phyloP scores from a whole-genome alignment of 495 filamentous ascomycete genomes.

The Penicillium maclennaniae region DNA sequence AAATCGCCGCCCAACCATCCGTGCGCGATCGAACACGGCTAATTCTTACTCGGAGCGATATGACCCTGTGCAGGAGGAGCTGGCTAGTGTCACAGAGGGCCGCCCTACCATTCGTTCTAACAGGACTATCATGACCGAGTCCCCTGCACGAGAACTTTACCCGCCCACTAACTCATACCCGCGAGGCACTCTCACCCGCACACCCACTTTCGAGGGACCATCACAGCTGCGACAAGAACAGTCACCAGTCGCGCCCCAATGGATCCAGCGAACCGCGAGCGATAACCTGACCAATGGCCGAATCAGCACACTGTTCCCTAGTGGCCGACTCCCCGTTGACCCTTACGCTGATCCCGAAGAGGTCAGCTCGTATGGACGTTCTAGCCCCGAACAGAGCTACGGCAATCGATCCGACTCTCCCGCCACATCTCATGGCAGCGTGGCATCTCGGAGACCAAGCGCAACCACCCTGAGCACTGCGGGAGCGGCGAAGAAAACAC shows the following conservation, averaged over 20 bases:
- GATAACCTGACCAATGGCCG: constrained; percentile 48
- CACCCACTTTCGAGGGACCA: constrained; percentile 57
- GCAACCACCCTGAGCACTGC: constrained; percentile 42
- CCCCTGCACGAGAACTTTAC: constrained; percentile 34
- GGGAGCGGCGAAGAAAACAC: constrained; percentile 58
- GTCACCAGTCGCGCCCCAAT: constrained; percentile 39
- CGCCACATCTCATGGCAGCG: constrained; percentile 58
- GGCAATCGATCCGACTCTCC: constrained; percentile 56
- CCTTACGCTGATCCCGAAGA: constrained; percentile 64
- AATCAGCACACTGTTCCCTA: constrained; percentile 41
- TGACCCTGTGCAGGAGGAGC: constrained; percentile 55
- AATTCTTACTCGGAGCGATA: constrained; percentile 58
- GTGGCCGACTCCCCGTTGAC: constrained; percentile 43
- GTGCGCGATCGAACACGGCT: constrained; percentile 59
- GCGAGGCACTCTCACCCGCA: constrained; percentile 44
- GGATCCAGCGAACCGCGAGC: constrained; percentile 54
- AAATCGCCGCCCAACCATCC: constrained; percentile 37
- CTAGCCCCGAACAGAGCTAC: constrained; percentile 56
- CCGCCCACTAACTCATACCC: constrained; percentile 22
- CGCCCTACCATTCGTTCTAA: constrained; percentile 63
- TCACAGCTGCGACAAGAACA: constrained; percentile 49
- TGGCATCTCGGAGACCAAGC: constrained; percentile 54
- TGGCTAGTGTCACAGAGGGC: constrained; percentile 34
- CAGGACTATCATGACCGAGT: constrained; percentile 30
- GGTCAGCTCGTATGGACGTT: constrained; percentile 47